Evolutionary conservation across 2,329 filamentous ascomycete species (phyloP), one percentile per base, ranked within the genome.

Genomic region (Neoscytalidium dimidiatum): DNA sequence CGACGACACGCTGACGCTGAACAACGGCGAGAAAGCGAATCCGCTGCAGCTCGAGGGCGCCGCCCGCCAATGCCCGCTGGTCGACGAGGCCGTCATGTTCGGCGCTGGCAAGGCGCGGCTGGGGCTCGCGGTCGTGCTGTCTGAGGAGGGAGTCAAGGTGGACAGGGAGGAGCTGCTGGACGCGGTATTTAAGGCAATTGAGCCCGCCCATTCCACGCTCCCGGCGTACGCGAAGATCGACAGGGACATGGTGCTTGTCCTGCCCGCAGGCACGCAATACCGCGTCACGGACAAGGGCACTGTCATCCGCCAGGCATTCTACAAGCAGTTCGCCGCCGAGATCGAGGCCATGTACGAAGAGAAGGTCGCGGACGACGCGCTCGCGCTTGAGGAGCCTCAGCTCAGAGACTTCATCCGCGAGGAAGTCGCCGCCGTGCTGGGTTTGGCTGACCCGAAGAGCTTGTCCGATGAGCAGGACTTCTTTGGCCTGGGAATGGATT

Each of bases 41-140:
- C 82, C 82, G 0, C 73, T 84, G 9, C 75, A 78, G 1, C 78
- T 83, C 46, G 88, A 90, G 71, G 82, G 83, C 4, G 77, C 80
- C 0, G 82, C 88, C 4, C 78, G 85, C 8, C 81, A 86, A 61
- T 79, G 85, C 58, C 74, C 78, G 2, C 73, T 82, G 0, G 84
- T 89, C 0, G 77, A 81, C 11, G 87, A 89, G 66, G 83, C 83
- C 0, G 77, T 88, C 4, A 81, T 87, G 1, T 88, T 88, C 66
- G 87, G 87, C 0, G 80, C 82, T 0, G 84, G 83, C 11, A 81
- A 79, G 52, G 77, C 81, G 1, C 77, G 83, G 28, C 83, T 84
- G 0, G 86, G 86, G 1, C 69, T 88, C 13, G 68, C 88, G 11
- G 75, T 89, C 11, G 76, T 89, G 26, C 80, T 83, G 26, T 77